Conservation (phyloP, 106 monocot genomes). For the Dendrobium huoshanense region DNA sequence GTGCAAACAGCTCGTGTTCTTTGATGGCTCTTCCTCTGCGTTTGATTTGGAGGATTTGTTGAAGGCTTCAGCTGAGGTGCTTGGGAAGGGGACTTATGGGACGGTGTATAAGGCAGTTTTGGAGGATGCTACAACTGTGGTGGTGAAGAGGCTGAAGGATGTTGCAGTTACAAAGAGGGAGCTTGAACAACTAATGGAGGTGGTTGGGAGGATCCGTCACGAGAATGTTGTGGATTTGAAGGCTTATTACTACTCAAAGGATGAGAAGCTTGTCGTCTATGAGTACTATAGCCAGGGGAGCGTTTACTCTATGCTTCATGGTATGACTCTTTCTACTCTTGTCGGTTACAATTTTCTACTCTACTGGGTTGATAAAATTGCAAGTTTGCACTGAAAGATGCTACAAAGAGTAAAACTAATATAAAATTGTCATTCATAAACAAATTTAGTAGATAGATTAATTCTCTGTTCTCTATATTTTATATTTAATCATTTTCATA, state of each 20-base stretch:
- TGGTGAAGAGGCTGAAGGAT: constrained; percentile 89
- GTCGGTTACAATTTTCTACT: neutral
- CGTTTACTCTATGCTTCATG: constrained; percentile 63
- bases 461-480: neutral
- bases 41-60: constrained; percentile 83
- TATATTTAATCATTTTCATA: neutral
- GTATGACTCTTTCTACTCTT: constrained; percentile 22
- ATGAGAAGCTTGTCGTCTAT: constrained; percentile 79
- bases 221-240: constrained; percentile 64
- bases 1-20: constrained; percentile 67
- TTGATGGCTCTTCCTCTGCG: constrained; percentile 53
- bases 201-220: constrained; percentile 56
- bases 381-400: neutral
- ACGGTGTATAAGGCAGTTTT: constrained; percentile 71
- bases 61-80: constrained; percentile 76
- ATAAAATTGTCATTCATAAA: neutral
- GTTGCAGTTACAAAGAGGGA: constrained; percentile 71
- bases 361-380: neutral
- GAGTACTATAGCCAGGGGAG: constrained; percentile 62
- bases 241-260: constrained; percentile 93
- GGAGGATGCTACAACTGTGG: constrained; percentile 78
- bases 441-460: neutral
- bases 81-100: constrained; percentile 82
- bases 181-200: constrained; percentile 93
- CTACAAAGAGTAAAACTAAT: neutral